phyloP scores from a whole-genome alignment of 306 rosid genomes.

The Lathyrus tuberosus region DNA sequence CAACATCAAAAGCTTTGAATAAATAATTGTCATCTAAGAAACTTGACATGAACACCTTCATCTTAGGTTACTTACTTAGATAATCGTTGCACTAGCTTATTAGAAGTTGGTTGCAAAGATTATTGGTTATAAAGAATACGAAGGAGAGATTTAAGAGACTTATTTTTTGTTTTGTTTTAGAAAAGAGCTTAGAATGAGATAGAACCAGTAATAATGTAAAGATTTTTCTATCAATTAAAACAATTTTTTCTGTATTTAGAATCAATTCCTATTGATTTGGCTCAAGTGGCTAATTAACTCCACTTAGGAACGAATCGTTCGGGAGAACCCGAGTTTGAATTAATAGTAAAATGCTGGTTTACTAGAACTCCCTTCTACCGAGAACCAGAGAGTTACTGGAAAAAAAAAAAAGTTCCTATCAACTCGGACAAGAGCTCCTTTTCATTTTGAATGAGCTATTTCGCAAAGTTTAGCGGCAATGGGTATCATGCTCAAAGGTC shows the following conservation, averaged over 20 bases:
- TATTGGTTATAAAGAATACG: conserved; percentile 1
- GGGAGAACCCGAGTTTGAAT: too few relatives aligned
- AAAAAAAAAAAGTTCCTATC: too few relatives aligned
- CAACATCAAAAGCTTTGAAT: conserved; percentile 1
- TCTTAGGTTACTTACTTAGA: background rate
- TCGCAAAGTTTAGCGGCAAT: background rate
- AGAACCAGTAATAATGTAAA: background rate
- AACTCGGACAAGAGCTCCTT: too few relatives aligned
- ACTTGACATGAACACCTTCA: background rate
- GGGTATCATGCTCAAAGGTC: too few relatives aligned
- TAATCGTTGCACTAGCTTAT: background rate
- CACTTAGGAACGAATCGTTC: too few relatives aligned
- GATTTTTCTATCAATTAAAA: background rate
- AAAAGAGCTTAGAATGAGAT: background rate
- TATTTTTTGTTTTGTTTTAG: background rate
- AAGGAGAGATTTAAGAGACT: background rate
- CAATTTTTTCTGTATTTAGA: background rate
- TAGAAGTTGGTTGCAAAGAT: background rate
- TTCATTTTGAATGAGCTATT: too few relatives aligned
- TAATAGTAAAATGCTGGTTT: too few relatives aligned
- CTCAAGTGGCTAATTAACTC: background rate
- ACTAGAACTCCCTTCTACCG: too few relatives aligned
- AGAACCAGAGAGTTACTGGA: too few relatives aligned
- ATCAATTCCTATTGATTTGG: background rate
- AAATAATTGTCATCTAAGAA: conserved; percentile 5